Evolutionary conservation across 2,329 filamentous ascomycete genomes (phyloP), one percentile per base, ranked within the genome.

Genomic region (Ceratocystis alfenasii): DNA sequence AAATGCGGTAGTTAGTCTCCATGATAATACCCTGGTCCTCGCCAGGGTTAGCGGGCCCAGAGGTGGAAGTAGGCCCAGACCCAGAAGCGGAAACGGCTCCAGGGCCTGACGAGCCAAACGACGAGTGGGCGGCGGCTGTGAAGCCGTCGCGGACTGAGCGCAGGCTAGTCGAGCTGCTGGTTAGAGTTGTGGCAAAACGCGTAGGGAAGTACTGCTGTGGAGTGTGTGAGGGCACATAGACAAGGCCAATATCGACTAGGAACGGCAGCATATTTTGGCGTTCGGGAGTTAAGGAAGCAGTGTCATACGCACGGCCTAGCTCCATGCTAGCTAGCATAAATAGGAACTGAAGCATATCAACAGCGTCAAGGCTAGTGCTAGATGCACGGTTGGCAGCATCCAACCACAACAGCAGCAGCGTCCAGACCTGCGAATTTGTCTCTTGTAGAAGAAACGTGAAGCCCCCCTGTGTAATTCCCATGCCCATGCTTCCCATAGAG

Each of bases 351-450:
- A 99, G 84, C 74, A 97, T 92, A 72, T 99, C 94, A 61, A 96
- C 91, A 67, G 88, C 87, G 70, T 96, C 90, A 80, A 96, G 87
- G 41, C 83, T 83, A 17, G 89, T 79, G 72, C 81, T 72, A 57
- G 74, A 74, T 62, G 76, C 74, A 15, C 74, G 76, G 70, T 90
- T 87, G 57, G 88, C 88, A 68, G 90, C 88, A 70, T 95, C 89
- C 63, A 99, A 85, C 80, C 96, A 99, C 41, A 96, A 86, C 36
- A 99, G 87, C 45, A 99, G 80, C 60, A 99, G 80, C 30, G 91
- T 94, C 94, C 94, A 99, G 45, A 99, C 91, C 75, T 99, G 94
- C 0, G 93, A 91, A 74, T 96, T 97, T 67, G 93, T 87, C 73
- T 96, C 93, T 72, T 97, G 93, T 7, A 99, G 80, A 66, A 99